Evolutionary conservation across 1,284 basidiomycete species (phyloP).

Genomic region (Salmacisia buchloeana): DNA sequence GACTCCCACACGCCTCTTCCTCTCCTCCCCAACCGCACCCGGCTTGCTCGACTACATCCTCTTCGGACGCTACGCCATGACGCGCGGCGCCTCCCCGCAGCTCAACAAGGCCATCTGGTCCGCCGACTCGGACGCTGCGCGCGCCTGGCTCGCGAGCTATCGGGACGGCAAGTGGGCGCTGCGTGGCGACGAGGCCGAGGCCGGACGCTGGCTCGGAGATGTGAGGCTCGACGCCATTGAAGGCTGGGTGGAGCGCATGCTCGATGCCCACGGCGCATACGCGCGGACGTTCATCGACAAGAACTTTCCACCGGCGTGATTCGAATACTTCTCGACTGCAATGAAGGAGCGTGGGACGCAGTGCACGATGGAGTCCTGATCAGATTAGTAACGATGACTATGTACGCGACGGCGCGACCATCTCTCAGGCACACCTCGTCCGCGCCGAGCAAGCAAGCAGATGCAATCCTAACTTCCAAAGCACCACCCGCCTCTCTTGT

Average conservation of each 20-base stretch:
- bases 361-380: too few species aligned
- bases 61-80: constrained; percentile 1
- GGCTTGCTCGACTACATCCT: constrained; percentile 4
- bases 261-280: neutral
- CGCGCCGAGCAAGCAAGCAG: too few species aligned
- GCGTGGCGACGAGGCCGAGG: neutral
- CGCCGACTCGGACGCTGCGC: neutral
- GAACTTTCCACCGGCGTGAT: too few species aligned
- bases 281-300: neutral
- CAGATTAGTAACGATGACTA: neutral
- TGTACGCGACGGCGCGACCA: too few species aligned
- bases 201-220: neutral
- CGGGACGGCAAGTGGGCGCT: constrained; percentile 3
- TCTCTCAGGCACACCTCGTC: too few species aligned
- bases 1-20: neutral
- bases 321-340: too few species aligned
- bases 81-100: neutral
- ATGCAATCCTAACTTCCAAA: neutral
- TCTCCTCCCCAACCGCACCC: neutral
- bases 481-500: neutral
- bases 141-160: neutral
- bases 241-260: constrained; percentile 1
- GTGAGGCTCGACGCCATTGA: neutral
- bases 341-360: too few species aligned
- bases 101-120: constrained; percentile 8